Evolutionary conservation across 768 basidiomycete genomes (phyloP).

Genomic region (Candolleomyces efflorescens): DNA sequence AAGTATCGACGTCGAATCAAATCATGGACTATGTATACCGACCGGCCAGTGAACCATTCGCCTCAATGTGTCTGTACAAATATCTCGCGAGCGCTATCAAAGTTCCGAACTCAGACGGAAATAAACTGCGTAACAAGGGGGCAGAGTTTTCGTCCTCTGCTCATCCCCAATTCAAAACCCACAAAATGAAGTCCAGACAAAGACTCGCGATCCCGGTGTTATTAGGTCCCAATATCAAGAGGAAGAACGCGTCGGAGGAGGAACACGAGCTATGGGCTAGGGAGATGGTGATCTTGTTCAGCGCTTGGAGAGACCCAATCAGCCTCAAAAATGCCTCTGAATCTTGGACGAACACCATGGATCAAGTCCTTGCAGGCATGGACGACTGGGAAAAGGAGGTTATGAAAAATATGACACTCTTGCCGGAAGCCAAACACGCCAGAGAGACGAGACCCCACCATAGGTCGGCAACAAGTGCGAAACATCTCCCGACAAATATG

Average conservation of each 20-base stretch:
- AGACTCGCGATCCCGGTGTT: not conserved
- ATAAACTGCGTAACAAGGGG: not conserved
- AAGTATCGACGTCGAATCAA: no score
- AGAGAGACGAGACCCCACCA: conserved; percentile 5
- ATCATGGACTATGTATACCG: no score
- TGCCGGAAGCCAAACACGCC: conserved; percentile 1
- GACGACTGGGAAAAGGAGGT: not conserved
- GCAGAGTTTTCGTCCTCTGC: not conserved
- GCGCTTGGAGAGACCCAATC: not conserved
- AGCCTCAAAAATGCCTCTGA: no score
- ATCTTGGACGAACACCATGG: no score
- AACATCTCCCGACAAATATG: no score
- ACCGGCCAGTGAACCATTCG: no score
- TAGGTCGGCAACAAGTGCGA: no score
- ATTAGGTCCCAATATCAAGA: not conserved
- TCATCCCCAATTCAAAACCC: not conserved
- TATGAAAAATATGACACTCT: conserved; percentile 1
- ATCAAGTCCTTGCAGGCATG: no score
- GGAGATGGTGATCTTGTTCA: conserved; percentile 7
- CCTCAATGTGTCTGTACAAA: not conserved
- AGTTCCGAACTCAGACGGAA: not conserved
- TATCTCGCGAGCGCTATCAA: not conserved
- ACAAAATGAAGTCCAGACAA: not conserved
- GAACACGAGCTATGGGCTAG: not conserved
- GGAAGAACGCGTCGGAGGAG: not conserved